A percentile compares a stretch with the other conserved stretches of the same genome.
Conservation (phyloP, 495 filamentous ascomycete genomes). For the Schizothecium vesticola region DNA sequence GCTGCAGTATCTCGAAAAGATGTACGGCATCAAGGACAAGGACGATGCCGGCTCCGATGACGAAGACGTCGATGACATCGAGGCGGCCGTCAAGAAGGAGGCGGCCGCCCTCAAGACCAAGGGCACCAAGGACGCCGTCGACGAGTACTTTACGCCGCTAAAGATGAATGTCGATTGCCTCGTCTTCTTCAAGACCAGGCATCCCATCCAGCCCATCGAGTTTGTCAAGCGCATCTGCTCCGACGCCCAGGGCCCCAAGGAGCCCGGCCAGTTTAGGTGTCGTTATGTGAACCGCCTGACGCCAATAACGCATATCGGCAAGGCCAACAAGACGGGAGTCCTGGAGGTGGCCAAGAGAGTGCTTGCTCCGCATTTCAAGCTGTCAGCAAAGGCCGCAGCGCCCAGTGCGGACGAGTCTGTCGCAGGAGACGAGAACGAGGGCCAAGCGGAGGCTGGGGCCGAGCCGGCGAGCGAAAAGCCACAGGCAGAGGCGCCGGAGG, state of each 20-base stretch:
- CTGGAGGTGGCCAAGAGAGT: constrained; percentile 66
- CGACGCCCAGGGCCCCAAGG: constrained; percentile 48
- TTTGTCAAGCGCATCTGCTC: constrained; percentile 71
- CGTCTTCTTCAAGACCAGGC: constrained; percentile 57
- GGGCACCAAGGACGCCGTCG: constrained; percentile 32
- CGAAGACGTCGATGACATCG: constrained; percentile 61
- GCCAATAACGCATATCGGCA: constrained; percentile 68
- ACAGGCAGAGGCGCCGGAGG: not conserved
- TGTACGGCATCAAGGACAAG: constrained; percentile 50
- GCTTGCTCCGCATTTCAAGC: constrained; percentile 67
- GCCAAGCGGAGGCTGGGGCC: not conserved
- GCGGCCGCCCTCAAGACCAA: constrained; percentile 57
- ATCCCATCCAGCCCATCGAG: constrained; percentile 73
- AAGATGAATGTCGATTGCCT: constrained; percentile 74
- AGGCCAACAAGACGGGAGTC: constrained; percentile 71
- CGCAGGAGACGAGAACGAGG: not conserved
- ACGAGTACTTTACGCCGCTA: constrained; percentile 55
- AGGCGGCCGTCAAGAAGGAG: constrained; percentile 75
- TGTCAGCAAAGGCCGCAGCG: constrained; percentile 14
- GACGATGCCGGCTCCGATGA: constrained; percentile 34
- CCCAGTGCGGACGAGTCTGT: not conserved
- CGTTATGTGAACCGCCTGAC: constrained; percentile 82
- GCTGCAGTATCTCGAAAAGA: constrained; percentile 49
- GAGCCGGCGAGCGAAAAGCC: not conserved
- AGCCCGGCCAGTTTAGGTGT: constrained; percentile 50